Base-by-base conservation (phyloP, 495 filamentous ascomycete genomes). In the Niebla homalea region DNA sequence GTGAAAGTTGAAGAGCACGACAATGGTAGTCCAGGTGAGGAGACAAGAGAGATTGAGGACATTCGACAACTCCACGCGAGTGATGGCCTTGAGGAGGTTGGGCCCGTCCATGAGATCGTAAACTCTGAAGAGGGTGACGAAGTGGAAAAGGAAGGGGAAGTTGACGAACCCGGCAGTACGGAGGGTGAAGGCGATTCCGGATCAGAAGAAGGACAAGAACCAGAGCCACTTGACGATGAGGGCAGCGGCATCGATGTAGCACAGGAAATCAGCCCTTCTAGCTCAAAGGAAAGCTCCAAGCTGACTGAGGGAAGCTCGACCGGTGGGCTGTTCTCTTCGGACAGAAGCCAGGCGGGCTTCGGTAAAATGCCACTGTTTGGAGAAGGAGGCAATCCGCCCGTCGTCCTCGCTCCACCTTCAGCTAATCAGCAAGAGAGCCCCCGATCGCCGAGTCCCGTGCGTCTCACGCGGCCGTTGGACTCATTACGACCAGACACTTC, bases 391-490 rank as follows among this genome's bases (percentile, higher is more conserved):
- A 73, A 69, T 20, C 62, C 46, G 52, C 19, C 48, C 20, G 70
- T 73, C 41, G 70, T 80, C 14, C 53, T 73, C 41, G 65, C 81
- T 55, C 75, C 81, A 6, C 75, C 77, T 38, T 78, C 81, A 23
- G 74, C 70, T 46, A 55, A 42, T 22, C 56, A 25, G 42, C 74
- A 64, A 37, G 71, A 77, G 48, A 80, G 78, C 48, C 83, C 84
- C 37, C 77, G 85, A 26, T 92, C 87, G 10, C 87, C 87, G 12
- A 92, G 87, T 55, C 87, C 88, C 0, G 67, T 87, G 2, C 81
- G 87, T 16, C 63, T 67, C 19, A 62, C 64, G 5, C 58, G 72
- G 6, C 71, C 67, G 18, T 63, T 67, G 46, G 72, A 68, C 50
- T 54, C 70, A 1, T 55, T 78, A 15, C 63, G 72, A 50, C 64